phyloP scores from a whole-genome alignment of 2,329 filamentous ascomycete species.

The Aspergillus sojae region DNA sequence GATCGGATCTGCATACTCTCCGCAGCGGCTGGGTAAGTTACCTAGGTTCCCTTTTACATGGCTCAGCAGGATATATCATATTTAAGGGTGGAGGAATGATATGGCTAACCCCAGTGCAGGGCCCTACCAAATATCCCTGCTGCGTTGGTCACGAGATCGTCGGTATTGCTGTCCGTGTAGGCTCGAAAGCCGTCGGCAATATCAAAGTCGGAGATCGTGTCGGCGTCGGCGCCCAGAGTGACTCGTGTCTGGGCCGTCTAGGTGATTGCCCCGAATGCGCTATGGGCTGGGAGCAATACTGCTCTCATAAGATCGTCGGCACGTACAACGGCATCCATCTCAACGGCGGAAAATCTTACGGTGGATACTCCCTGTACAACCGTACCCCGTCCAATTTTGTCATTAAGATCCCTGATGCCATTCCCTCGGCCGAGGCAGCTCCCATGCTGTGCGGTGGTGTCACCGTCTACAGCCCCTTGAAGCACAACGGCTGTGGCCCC shows the following conservation, averaged over 20 bases:
- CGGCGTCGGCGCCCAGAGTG: slow-evolving; percentile 64
- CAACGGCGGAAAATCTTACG: slow-evolving; percentile 66
- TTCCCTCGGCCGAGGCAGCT: slow-evolving; percentile 57
- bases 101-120: slow-evolving; percentile 17
- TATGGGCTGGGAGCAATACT: slow-evolving; percentile 43
- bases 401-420: slow-evolving; percentile 57
- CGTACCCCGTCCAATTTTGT: slow-evolving; percentile 62
- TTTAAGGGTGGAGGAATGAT: too few species aligned
- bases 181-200: slow-evolving; percentile 40
- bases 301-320: slow-evolving; percentile 30
- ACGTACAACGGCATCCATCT: slow-evolving; percentile 37
- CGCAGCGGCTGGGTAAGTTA: slow-evolving; percentile 49
- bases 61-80: too few species aligned
- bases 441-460: slow-evolving; percentile 80
- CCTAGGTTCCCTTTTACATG: not conserved
- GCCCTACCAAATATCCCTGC: slow-evolving; percentile 43
- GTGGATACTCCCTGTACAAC: slow-evolving; percentile 64
- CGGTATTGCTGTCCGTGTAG: slow-evolving; percentile 61
- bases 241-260: slow-evolving; percentile 52
- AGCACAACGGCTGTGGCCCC: slow-evolving; percentile 67
- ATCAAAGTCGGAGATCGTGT: slow-evolving; percentile 41
- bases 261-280: slow-evolving; percentile 58
- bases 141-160: slow-evolving; percentile 69
- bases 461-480: slow-evolving; percentile 72
- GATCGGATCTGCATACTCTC: slow-evolving; percentile 61